These are phyloP conservation scores for Pythium brachiatum DNA, from an alignment of 352 stramenopile genomes.

Conservation along the genomic window DNA sequence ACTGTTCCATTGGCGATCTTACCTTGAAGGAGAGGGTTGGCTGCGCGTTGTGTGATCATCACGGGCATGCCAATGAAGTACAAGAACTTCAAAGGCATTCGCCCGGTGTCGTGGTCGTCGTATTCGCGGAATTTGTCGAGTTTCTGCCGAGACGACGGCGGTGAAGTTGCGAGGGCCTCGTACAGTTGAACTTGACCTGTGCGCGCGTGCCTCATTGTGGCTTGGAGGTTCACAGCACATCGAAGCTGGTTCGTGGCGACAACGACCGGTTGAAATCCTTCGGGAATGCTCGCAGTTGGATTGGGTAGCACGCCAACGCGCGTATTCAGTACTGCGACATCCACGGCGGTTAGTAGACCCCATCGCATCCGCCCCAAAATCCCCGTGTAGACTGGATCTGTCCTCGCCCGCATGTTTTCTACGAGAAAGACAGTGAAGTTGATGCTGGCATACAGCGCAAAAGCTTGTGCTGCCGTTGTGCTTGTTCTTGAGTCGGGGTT, in stretches of 20 bases:
- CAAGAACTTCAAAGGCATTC: slow-evolving; percentile 1
- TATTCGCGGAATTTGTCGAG: not conserved
- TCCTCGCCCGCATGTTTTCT: slow-evolving; percentile 1
- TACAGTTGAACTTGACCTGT: not conserved
- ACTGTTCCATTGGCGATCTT: not conserved
- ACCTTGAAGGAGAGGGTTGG: not conserved
- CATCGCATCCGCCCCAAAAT: slow-evolving; percentile 4
- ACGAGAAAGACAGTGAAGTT: slow-evolving; percentile 12
- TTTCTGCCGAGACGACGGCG: not conserved
- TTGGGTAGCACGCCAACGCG: not conserved
- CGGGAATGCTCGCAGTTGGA: not conserved
- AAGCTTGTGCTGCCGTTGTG: not conserved
- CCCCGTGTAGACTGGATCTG: not conserved
- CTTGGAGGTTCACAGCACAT: not conserved
- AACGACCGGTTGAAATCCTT: slow-evolving; percentile 1
- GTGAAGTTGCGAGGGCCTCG: not conserved
- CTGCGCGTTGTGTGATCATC: not conserved
- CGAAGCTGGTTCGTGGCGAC: not conserved
- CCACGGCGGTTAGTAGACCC: not conserved
- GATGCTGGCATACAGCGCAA: not conserved
- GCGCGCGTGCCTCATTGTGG: not conserved
- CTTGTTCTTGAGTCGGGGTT: not conserved
- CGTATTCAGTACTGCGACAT: not conserved
- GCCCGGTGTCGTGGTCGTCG: not conserved
- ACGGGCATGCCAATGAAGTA: slow-evolving; percentile 9